These are phyloP conservation scores for Eucommia ulmoides DNA, from an alignment of 257 asterid genomes.

Conservation along the genomic window DNA sequence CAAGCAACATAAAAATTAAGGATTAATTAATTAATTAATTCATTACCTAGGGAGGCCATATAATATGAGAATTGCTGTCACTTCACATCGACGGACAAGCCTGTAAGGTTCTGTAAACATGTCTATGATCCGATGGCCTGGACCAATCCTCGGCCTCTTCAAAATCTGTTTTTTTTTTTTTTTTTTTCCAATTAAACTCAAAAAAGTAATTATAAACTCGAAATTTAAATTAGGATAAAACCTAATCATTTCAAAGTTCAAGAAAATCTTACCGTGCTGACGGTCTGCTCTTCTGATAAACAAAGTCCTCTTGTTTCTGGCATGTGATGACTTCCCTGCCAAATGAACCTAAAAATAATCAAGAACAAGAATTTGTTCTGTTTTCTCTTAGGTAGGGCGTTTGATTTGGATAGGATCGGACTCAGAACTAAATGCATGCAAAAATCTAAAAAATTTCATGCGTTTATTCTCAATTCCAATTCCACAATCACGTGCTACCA, in stretches of 20 bases:
- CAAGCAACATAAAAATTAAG: neutral
- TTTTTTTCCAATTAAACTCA: too few relatives aligned
- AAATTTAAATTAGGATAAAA: slow-evolving; percentile 2
- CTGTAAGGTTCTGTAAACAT: slow-evolving; percentile 91
- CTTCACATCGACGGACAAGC: slow-evolving; percentile 76
- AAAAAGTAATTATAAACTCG: slow-evolving; percentile 2
- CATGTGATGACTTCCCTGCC: slow-evolving; percentile 83
- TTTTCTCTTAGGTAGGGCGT: too few relatives aligned
- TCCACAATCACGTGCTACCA: too few relatives aligned
- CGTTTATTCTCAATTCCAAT: too few relatives aligned
- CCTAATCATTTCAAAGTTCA: neutral
- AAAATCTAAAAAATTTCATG: too few relatives aligned
- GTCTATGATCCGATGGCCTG: slow-evolving; percentile 62
- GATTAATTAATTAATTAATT: too few relatives aligned
- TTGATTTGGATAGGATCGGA: too few relatives aligned
- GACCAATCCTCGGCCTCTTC: slow-evolving; percentile 78
- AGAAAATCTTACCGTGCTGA: slow-evolving; percentile 75
- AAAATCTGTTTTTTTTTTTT: slow-evolving; percentile 54
- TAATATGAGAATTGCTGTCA: slow-evolving; percentile 85
- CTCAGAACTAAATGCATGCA: too few relatives aligned
- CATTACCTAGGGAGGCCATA: slow-evolving; percentile 93
- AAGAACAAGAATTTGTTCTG: too few relatives aligned
- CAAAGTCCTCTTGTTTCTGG: slow-evolving; percentile 96
- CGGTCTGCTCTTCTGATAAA: slow-evolving; percentile 86
- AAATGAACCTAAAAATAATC: neutral